Percentiles rank a stretch among this genome's conserved stretches.
Conservation (phyloP, 73 alveolate species). For the Breviolum minutum region DNA sequence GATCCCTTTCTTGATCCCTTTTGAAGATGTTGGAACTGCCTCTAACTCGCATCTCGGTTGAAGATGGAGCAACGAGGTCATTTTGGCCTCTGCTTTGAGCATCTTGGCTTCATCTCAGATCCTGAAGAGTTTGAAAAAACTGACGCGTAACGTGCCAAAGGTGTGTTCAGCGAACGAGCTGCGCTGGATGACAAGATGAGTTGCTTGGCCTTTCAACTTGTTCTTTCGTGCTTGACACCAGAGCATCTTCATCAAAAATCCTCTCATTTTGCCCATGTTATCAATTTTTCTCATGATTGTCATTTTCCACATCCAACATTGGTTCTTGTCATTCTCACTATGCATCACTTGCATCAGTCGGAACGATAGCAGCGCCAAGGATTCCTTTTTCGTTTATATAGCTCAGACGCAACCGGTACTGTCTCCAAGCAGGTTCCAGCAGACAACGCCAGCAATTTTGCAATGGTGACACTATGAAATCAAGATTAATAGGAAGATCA, state of each 20-base stretch:
- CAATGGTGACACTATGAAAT: background rate
- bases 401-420: slow-evolving; percentile 42
- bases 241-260: background rate
- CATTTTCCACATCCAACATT: too few relatives aligned
- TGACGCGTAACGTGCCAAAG: background rate
- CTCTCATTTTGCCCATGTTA: background rate
- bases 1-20: too few relatives aligned
- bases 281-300: too few relatives aligned
- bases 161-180: slow-evolving; percentile 64
- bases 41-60: too few relatives aligned
- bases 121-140: background rate
- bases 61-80: background rate
- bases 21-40: too few relatives aligned
- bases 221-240: background rate
- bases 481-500: too few relatives aligned
- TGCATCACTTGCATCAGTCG: too few relatives aligned
- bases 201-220: background rate
- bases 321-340: too few relatives aligned
- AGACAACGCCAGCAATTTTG: background rate
- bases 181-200: slow-evolving; percentile 81
- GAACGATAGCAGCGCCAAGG: background rate
- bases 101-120: background rate
- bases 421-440: slow-evolving; percentile 84
- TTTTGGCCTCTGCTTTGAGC: slow-evolving; percentile 60
- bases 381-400: slow-evolving; percentile 53